Base-by-base conservation (phyloP, 2,329 filamentous ascomycete genomes). In the Beauveria sp. region DNA sequence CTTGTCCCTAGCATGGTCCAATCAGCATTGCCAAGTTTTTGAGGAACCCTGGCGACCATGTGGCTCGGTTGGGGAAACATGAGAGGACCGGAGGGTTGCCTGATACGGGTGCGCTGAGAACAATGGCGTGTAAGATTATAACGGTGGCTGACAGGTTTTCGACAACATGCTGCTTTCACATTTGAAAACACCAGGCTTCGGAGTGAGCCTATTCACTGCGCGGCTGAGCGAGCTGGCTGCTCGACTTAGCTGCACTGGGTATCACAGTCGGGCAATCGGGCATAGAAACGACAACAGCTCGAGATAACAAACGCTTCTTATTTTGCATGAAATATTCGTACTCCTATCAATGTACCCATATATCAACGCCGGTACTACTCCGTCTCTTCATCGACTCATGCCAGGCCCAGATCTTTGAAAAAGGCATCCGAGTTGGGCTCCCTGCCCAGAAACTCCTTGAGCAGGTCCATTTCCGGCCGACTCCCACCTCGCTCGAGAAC, bases 391-490 rank as follows among this genome's bases (percentile, higher is more conserved):
- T 40, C 3, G 26, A 1, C 10, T 46, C 30, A 50, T 37, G 37
- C 46, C 24, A 76, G 67, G 5, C 90, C 90, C 55, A 94, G 76
- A 71, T 93, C 90, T 73, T 84, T 81, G 73, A 92, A 93, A 69
- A 94, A 94, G 1, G 90, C 85, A 70, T 93, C 89, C 0, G 84
- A 86, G 71, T 82, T 91, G 0, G 90, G 90, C 75, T 88, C 84
- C 65, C 90, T 77, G 7, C 90, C 89, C 63, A 94, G 71, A 75
- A 93, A 94, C 66, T 91, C 85, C 77, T 89, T 86, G 62, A 94
- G 74, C 12, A 87, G 89, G 63, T 85, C 79, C 89, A 93, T 91
- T 78, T 93, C 90, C 66, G 92, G 89, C 71, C 87, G 86, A 67
- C 84, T 87, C 1, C 90, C 90, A 44, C 90, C 90, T 65, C 84